Base-by-base conservation (phyloP, 1,284 basidiomycete species). In the Erythrobasidium hasegawianum region DNA sequence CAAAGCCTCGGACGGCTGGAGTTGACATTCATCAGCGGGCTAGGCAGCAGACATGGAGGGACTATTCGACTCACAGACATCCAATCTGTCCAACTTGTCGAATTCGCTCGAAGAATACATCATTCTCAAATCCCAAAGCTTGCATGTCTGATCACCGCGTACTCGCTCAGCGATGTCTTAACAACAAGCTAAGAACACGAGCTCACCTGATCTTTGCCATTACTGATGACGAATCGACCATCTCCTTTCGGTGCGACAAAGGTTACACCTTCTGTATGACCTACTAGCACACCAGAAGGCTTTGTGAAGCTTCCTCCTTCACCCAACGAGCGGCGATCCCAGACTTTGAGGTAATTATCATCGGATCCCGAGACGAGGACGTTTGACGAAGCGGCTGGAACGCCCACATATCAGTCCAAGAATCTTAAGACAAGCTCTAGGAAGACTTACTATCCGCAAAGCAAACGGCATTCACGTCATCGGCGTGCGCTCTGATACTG, bases 181-280 rank as follows among this genome's bases (percentile, higher is more conserved):
- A 8, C 4, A 18, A 14, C 4, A 47, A 18, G 45, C n/a, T 18
- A 47, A 14, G 8, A 5, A 47, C 4, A 18, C 22, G n/a, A 18
- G 7, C 56, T 81, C 1, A 89, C 86, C 76, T 97, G 95, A 76
- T 98, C 96, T 78, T 98, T 98, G 55, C 92, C 92, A 75, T 98
- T 98, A n/a, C 89, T 94, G 40, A 97, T 86, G 61, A 96, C 82
- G 76, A 98, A 97, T 64, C 95, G 85, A 7, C 94, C 95, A 74
- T 98, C 96, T 11, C 91, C 79, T 60, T 79, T 79, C 1, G 78
- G 75, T 33, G 72, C 70, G 20, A 80, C 76, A 50, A 73, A 79
- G 3, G 92, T 92, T 70, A 96, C 87, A 39, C 92, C 93, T 75
- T 97, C 93, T 0, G 93, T 97, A 68, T 97, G 95, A 0, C 96